Conservation (phyloP, 306 rosid species). For the Pterocarpus macrocarpus region DNA sequence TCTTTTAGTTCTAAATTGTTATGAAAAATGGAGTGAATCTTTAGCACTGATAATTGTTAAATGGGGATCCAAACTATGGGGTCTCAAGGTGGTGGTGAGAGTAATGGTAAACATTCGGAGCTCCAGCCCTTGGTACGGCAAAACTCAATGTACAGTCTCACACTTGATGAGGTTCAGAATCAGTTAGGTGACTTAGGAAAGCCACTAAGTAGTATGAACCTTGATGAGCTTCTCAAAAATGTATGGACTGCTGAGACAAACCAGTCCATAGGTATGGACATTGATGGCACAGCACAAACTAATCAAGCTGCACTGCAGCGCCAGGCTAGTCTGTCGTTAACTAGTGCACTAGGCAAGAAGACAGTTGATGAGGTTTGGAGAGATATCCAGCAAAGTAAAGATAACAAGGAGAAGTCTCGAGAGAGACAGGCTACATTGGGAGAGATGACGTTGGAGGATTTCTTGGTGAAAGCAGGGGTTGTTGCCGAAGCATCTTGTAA, state of each 20-base stretch:
- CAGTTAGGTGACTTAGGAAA: slow-evolving; percentile 94
- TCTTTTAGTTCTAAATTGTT: not conserved
- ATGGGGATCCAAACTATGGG: slow-evolving; percentile 82
- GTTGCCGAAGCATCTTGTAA: slow-evolving; percentile 67
- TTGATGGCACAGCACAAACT: slow-evolving; percentile 56
- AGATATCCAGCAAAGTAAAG: slow-evolving; percentile 84
- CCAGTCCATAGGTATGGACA: slow-evolving; percentile 62
- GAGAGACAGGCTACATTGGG: slow-evolving; percentile 84
- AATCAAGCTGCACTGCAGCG: slow-evolving; percentile 65
- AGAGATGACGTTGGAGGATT: slow-evolving; percentile 98
- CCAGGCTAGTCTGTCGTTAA: slow-evolving; percentile 81
- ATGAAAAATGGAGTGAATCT: slow-evolving; percentile 42
- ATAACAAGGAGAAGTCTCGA: slow-evolving; percentile 57
- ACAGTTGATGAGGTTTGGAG: slow-evolving; percentile 98
- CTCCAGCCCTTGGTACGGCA: slow-evolving; percentile 72
- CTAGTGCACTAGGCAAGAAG: slow-evolving; percentile 76
- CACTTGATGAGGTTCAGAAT: slow-evolving; percentile 91
- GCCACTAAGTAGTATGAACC: slow-evolving; percentile 94
- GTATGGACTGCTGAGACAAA: slow-evolving; percentile 89
- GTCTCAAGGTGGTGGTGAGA: slow-evolving; percentile 78
- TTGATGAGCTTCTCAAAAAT: slow-evolving; percentile 93
- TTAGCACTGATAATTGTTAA: slow-evolving; percentile 49
- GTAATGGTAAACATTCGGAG: slow-evolving; percentile 73
- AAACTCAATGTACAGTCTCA: slow-evolving; percentile 85
- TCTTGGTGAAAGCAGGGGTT: slow-evolving; percentile 93